A percentile compares a stretch with the other conserved stretches of the same genome.
phyloP scores from a whole-genome alignment of 208 protist species.

The Giardia duodenalis region DNA sequence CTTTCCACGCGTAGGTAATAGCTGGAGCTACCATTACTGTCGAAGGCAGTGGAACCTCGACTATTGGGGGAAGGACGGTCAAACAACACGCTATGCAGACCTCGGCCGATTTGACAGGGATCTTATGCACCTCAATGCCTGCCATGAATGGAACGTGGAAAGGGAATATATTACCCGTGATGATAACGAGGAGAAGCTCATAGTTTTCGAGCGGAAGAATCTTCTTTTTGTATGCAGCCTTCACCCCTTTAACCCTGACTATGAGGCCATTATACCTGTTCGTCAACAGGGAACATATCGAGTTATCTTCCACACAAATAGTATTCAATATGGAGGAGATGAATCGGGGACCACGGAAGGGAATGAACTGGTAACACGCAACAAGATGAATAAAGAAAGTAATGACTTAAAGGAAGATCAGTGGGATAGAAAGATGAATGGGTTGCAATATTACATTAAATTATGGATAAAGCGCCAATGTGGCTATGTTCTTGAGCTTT shows the following conservation, averaged over 20 bases:
- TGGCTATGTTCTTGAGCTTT: background rate
- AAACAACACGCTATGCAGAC: constrained; percentile 56
- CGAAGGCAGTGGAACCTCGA: constrained; percentile 60
- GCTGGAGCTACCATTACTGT: constrained; percentile 52
- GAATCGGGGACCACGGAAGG: background rate
- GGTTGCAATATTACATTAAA: background rate
- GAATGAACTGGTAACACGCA: background rate
- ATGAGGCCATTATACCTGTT: constrained; percentile 52
- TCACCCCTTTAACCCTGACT: constrained; percentile 51
- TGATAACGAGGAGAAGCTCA: constrained; percentile 58
- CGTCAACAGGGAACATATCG: constrained; percentile 38
- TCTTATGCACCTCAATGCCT: constrained; percentile 49
- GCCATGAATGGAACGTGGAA: constrained; percentile 31
- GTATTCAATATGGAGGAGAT: constrained; percentile 53
- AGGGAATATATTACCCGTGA: constrained; percentile 47
- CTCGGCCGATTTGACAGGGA: constrained; percentile 57
- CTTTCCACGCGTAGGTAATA: constrained; percentile 67
- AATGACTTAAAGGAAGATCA: background rate
- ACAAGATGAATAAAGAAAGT: background rate
- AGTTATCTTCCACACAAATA: constrained; percentile 54
- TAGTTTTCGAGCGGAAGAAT: constrained; percentile 50
- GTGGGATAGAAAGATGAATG: background rate
- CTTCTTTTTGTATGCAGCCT: constrained; percentile 64
- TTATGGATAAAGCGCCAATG: background rate
- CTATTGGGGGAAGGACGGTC: constrained; percentile 34